Conservation (phyloP, 345 rosid species). For the Citrus australasica region DNA sequence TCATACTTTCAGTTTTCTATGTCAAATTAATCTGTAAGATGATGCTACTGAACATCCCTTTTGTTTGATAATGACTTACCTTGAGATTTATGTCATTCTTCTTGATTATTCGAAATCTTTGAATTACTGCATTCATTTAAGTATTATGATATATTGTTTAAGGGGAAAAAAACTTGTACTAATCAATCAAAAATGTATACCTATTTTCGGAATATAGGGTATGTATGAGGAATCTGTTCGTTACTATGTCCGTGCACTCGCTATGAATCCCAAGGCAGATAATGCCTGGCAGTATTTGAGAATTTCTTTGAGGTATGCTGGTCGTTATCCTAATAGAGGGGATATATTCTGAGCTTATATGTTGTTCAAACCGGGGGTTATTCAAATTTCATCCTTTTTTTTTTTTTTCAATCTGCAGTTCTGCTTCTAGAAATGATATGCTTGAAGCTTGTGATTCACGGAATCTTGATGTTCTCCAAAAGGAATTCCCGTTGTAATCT, state of each 20-base stretch:
- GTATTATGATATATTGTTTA: not conserved
- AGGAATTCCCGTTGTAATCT: slow-evolving; percentile 75
- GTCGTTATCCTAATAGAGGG: not conserved
- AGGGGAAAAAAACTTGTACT: not conserved
- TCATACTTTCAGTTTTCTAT: not conserved
- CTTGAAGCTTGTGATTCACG: slow-evolving; percentile 91
- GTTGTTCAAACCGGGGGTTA: not conserved
- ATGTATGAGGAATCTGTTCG: slow-evolving; percentile 87
- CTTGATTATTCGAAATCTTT: not conserved
- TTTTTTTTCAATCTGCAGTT: slow-evolving; percentile 41
- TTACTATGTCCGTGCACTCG: slow-evolving; percentile 94
- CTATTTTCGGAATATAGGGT: slow-evolving; percentile 46
- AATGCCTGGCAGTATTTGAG: slow-evolving; percentile 98
- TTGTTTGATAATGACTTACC: not conserved
- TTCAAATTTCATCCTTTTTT: not conserved
- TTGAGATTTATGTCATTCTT: not conserved
- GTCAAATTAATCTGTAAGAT: not conserved
- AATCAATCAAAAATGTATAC: not conserved
- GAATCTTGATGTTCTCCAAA: slow-evolving; percentile 81
- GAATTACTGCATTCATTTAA: not conserved
- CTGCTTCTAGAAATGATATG: slow-evolving; percentile 81
- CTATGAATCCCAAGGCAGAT: slow-evolving; percentile 99
- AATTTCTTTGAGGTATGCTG: slow-evolving; percentile 79
- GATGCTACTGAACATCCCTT: not conserved
- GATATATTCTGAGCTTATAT: not conserved